These are phyloP conservation scores for Aspergillus hancockii DNA, from an alignment of 495 filamentous ascomycete genomes.

Conservation along the genomic window DNA sequence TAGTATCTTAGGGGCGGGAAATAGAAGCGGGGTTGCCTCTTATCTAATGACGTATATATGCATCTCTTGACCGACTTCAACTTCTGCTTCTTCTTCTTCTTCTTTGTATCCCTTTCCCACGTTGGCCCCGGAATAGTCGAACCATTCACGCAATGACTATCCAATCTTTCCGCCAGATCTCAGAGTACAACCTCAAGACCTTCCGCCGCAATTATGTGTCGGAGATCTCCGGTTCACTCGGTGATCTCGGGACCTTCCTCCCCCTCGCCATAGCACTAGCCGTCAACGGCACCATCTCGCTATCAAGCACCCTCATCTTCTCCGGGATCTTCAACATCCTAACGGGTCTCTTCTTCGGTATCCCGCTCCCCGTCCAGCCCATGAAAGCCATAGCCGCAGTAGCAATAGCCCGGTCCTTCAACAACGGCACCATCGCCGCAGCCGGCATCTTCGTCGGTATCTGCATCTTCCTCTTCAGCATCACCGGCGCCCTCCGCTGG, in stretches of 20 bases:
- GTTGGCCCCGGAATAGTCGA: neutral
- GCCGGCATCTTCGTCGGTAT: constrained; percentile 75
- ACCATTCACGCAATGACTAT: constrained; percentile 26
- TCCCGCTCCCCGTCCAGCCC: constrained; percentile 83
- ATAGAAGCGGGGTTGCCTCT: constrained; percentile 3
- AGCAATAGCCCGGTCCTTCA: constrained; percentile 68
- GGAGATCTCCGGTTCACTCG: constrained; percentile 87
- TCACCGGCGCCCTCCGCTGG: constrained; percentile 72
- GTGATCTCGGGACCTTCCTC: constrained; percentile 88
- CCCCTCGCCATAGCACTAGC: constrained; percentile 85
- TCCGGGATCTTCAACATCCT: constrained; percentile 82
- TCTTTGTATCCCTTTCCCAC: neutral
- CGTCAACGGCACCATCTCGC: constrained; percentile 69
- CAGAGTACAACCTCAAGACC: constrained; percentile 34
- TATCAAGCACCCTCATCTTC: constrained; percentile 83
- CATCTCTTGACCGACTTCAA: neutral
- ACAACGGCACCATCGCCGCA: constrained; percentile 67
- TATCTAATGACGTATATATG: neutral
- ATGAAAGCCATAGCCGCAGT: constrained; percentile 93
- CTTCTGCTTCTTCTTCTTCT: neutral
- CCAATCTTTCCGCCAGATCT: constrained; percentile 34
- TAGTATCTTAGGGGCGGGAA: neutral
- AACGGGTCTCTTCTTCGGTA: constrained; percentile 79
- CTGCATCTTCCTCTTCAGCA: constrained; percentile 71
- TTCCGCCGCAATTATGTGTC: constrained; percentile 61